Evolutionary conservation across 2,329 filamentous ascomycete genomes (phyloP).

Genomic region (Leptographium flavum): DNA sequence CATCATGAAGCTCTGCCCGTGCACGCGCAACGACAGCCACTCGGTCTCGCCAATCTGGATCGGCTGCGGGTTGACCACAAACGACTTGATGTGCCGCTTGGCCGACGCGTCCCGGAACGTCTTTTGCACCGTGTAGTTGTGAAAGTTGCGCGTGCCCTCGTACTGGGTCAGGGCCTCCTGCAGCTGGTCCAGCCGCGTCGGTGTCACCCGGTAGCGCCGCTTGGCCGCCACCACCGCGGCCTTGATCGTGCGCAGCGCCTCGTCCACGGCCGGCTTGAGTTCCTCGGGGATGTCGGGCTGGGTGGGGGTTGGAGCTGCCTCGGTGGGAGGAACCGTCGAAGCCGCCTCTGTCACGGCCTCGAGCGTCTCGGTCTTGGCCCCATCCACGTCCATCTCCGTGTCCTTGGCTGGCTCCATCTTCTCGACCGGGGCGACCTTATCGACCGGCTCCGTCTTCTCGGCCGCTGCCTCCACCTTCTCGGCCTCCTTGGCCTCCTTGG

Average conservation of each 20-base stretch:
- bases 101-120: slow-evolving; percentile 65
- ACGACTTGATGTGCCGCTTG: slow-evolving; percentile 85
- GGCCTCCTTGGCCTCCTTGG: slow-evolving; percentile 7
- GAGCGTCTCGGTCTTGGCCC: background rate
- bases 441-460: slow-evolving; percentile 1
- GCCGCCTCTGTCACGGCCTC: background rate
- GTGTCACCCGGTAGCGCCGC: slow-evolving; percentile 67
- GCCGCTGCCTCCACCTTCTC: no score
- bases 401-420: background rate
- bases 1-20: slow-evolving; percentile 99
- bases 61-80: slow-evolving; percentile 60
- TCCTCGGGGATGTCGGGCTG: slow-evolving; percentile 7
- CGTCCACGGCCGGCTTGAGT: slow-evolving; percentile 32
- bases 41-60: slow-evolving; percentile 83
- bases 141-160: slow-evolving; percentile 77
- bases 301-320: background rate
- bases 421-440: no score
- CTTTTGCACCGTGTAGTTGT: slow-evolving; percentile 97
- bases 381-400: no score
- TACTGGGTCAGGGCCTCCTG: slow-evolving; percentile 64
- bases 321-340: no score
- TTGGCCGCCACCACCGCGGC: slow-evolving; percentile 71
- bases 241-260: slow-evolving; percentile 61
- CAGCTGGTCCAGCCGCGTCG: slow-evolving; percentile 56
- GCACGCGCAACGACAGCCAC: slow-evolving; percentile 91